Base-by-base conservation (phyloP, 208 protist species). In the Perkinsela sp. region DNA sequence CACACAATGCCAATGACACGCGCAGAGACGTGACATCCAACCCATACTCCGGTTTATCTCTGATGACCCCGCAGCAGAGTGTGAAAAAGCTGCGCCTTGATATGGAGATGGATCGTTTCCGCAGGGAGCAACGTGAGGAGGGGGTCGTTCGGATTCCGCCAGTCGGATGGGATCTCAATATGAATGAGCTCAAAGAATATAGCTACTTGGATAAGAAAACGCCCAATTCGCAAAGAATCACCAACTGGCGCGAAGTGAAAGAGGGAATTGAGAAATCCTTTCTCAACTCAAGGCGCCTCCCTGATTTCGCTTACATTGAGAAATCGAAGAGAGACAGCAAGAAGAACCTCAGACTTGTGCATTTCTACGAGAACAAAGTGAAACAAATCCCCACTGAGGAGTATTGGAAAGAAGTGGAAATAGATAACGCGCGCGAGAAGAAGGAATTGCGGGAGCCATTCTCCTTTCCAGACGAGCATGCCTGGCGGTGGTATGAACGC, bases 181-280 rank as follows among this genome's bases (percentile, higher is more conserved):
- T 80, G 6, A 73, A 72, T 65, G 72, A 79, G 13, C 82, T 91
- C 65, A 83, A 89, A 65, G 83, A 81, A 30, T 91, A 91, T 74
- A 82, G 40, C 40, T 57, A 57, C 40, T n/a, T 22, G 6, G 40
- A 57, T n/a, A n/a, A 6, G 22, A 57, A 6, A 57, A 57, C 84
- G 67, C 48, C 88, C 29, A 78, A 89, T 74, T 71, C 73, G 28
- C 74, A 84, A 28, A 80, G 74, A 29, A 74, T 91, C 30, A 77
- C 76, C 28, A 91, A 91, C 75, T 91, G 86, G 84, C 78, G 86
- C 0, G 83, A 83, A 67, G 86, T 91, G 67, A 91, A 88, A 75
- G 76, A 75, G 30, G 82, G 83, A 29, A 85, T 91, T 70, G 86
- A 91, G 76, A 72, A 78, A 67, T 87, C 83, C 0, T 91, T 91